Percentiles rank a stretch among this genome's conserved stretches.
Conservation (phyloP, 805 yeast genomes). For the Saccharomyces kudriavzevii region DNA sequence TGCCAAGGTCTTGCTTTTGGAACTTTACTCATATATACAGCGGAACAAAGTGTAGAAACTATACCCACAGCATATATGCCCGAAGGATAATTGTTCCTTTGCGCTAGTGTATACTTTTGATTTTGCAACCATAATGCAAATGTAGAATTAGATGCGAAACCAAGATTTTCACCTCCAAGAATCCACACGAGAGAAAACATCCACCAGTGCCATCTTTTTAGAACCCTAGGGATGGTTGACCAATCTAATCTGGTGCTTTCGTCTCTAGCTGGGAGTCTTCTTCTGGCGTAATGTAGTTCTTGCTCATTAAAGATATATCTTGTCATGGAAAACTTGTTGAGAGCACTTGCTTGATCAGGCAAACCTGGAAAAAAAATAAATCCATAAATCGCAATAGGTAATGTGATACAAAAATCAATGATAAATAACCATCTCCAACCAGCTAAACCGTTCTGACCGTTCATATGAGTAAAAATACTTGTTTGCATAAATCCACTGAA, state of each 20-base stretch:
- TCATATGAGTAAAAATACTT: slow-evolving; percentile 41
- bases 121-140: slow-evolving; percentile 41
- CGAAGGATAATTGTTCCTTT: slow-evolving; percentile 47
- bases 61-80: slow-evolving; percentile 48
- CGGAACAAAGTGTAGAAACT: slow-evolving; percentile 37
- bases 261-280: slow-evolving; percentile 36
- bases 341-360: slow-evolving; percentile 33
- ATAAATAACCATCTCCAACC: slow-evolving; percentile 69
- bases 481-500: slow-evolving; percentile 52
- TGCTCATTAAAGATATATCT: slow-evolving; percentile 34
- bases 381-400: slow-evolving; percentile 52
- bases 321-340: slow-evolving; percentile 19
- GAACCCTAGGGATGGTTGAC: slow-evolving; percentile 37
- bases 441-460: slow-evolving; percentile 40
- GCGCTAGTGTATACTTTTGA: slow-evolving; percentile 35
- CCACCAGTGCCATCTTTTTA: slow-evolving; percentile 52
- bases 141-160: slow-evolving; percentile 39
- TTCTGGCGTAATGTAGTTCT: slow-evolving; percentile 36
- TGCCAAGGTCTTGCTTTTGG: slow-evolving; percentile 43
- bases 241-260: slow-evolving; percentile 33
- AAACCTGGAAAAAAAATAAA: slow-evolving; percentile 52
- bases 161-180: slow-evolving; percentile 42
- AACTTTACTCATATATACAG: slow-evolving; percentile 37
- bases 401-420: slow-evolving; percentile 50
- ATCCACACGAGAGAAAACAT: slow-evolving; percentile 45